phyloP scores from a whole-genome alignment of 768 basidiomycete genomes.

The Mycena indigotica region DNA sequence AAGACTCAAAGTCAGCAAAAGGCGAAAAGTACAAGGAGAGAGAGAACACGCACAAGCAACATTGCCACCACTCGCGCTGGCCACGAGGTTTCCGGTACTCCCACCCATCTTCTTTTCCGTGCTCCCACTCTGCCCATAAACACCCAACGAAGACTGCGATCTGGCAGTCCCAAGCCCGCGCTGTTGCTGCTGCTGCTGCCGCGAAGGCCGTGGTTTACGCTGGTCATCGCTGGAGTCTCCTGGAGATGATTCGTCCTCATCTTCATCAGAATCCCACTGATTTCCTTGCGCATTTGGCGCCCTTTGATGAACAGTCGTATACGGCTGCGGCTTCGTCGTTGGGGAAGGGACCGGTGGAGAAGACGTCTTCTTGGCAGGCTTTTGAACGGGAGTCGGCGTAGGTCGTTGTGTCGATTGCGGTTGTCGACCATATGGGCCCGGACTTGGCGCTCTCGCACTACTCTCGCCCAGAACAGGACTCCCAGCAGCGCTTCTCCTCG shows the following conservation, averaged over 20 bases:
- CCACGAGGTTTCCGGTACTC: background rate
- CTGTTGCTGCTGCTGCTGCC: background rate
- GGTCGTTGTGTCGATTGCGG: background rate
- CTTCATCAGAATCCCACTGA: slow-evolving; percentile 2
- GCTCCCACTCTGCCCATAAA: background rate
- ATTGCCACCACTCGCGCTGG: slow-evolving; percentile 1
- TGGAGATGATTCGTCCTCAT: background rate
- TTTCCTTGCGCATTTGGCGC: background rate
- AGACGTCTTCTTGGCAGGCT: background rate
- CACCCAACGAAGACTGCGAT: slow-evolving; percentile 2
- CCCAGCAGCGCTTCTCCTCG: slow-evolving; percentile 60
- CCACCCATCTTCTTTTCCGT: background rate
- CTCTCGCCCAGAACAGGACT: slow-evolving; percentile 48
- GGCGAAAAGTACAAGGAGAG: background rate
- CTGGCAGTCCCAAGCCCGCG: background rate
- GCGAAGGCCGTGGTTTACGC: background rate
- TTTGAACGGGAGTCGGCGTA: background rate
- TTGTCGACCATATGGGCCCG: slow-evolving; percentile 3
- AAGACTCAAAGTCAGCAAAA: background rate
- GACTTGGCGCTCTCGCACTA: slow-evolving; percentile 7
- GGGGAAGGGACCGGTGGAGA: background rate
- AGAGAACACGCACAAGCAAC: background rate
- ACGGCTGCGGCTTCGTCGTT: background rate
- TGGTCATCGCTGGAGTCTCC: background rate
- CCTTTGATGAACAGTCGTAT: background rate